Evolutionary conservation across 345 rosid genomes (phyloP), one percentile per base, ranked within the genome.

Genomic region (Iberis pinnata): DNA sequence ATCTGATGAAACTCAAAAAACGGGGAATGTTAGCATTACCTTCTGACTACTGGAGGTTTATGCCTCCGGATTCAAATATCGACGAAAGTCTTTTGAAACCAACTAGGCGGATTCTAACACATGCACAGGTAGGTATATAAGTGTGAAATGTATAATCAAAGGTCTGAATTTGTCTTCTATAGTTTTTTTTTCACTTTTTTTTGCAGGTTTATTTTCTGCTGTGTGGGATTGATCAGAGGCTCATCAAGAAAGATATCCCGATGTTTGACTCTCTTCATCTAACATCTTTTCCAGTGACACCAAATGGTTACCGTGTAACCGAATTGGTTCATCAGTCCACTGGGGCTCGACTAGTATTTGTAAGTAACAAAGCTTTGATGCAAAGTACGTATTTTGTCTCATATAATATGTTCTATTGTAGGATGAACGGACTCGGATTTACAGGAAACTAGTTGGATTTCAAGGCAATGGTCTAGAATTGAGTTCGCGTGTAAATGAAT

Each of bases 61-160:
- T 88, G 31, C 92, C 83, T 7, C 50, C 58, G 29, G 95, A 79
- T 55, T 63, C 75, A 3, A 73, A 76, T 49, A 74, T 72, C 41
- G 93, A 82, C 22, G 78, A 88, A 52, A 72, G 61, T 60, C 55
- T 25, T 16, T 20, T 43, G 32, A 81, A 63, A 73, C 83, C 80
- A 43, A 68, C 72, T 54, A 73, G 63, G 67, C 69, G 84, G 56
- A 61, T 81, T 53, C 65, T 92, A 45, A 73, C 95, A 6, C 95
- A 75, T 81, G 68, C 77, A 19, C 98, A 92, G 96, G 98, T 90
- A 25, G 52, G 42, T n/a, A n/a, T n/a, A n/a, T n/a, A n/a, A n/a
- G n/a, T n/a, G n/a, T n/a, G n/a, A 43, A 16, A 25, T 50, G 18
- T 66, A 43, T 13, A 19, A 43, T 52, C 3, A 8, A 24, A 16